These are phyloP conservation scores for Lodderomyces metapsilosis DNA, from an alignment of 1,139 yeast genomes.

Conservation along the genomic window DNA sequence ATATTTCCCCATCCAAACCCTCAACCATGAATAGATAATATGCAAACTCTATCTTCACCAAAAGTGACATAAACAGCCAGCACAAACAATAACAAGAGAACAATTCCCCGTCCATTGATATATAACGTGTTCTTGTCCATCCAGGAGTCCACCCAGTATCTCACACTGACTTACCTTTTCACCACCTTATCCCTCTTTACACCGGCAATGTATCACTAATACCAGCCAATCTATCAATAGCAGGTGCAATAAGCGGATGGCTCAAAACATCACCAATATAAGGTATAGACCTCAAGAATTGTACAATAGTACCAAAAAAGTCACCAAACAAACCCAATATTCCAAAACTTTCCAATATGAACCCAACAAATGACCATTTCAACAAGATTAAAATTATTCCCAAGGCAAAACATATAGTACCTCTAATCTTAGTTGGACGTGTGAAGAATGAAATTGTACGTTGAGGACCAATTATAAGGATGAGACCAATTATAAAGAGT, in stretches of 20 bases:
- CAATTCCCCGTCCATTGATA: too few relatives aligned
- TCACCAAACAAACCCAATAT: conserved; percentile 89
- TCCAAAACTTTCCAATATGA: conserved; percentile 81
- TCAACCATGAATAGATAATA: too few relatives aligned
- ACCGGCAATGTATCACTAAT: conserved; percentile 40
- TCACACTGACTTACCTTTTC: too few relatives aligned
- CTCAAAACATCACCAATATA: conserved; percentile 82
- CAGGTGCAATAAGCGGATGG: conserved; percentile 81
- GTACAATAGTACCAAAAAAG: conserved; percentile 86
- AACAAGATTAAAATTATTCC: conserved; percentile 77
- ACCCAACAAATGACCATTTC: conserved; percentile 82
- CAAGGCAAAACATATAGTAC: conserved; percentile 70
- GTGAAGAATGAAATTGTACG: conserved; percentile 82
- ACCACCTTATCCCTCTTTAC: conserved; percentile 4
- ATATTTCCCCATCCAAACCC: too few relatives aligned
- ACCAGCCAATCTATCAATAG: conserved; percentile 48
- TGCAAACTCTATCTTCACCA: too few relatives aligned
- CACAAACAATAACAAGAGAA: too few relatives aligned
- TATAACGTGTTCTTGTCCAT: too few relatives aligned
- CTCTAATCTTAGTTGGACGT: conserved; percentile 83
- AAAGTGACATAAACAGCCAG: too few relatives aligned
- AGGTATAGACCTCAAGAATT: conserved; percentile 85
- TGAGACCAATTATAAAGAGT: conserved; percentile 76
- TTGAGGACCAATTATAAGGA: conserved; percentile 83
- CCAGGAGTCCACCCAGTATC: too few relatives aligned